Evolutionary conservation across 2,329 filamentous ascomycete species (phyloP).

Genomic region (Aspergillus sp.): DNA sequence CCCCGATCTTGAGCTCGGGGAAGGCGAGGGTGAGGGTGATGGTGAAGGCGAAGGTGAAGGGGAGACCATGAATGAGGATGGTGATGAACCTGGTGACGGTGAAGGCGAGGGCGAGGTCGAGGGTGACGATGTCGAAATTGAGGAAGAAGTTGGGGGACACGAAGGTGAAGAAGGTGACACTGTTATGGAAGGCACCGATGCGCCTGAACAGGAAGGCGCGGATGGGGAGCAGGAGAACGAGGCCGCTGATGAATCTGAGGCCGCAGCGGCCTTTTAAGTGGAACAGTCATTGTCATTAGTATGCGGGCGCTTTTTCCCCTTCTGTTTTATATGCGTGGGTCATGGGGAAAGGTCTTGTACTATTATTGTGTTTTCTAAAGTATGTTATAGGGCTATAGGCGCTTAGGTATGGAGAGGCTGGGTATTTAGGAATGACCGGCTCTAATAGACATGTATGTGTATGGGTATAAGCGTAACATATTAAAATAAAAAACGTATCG

Average conservation of each 20-base stretch:
- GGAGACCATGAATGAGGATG: slow-evolving; percentile 20
- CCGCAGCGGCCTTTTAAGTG: neutral
- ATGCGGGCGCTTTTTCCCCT: neutral
- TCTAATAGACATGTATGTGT: neutral
- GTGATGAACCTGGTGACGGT: neutral
- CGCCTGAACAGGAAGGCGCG: slow-evolving; percentile 8
- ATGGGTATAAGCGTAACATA: neutral
- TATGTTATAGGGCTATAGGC: neutral
- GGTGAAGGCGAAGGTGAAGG: slow-evolving; percentile 14
- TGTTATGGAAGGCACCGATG: slow-evolving; percentile 3
- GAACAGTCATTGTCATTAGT: neutral
- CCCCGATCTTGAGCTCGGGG: slow-evolving; percentile 4
- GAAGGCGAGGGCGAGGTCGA: slow-evolving; percentile 2
- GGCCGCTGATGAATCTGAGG: slow-evolving; percentile 16
- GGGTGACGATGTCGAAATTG: slow-evolving; percentile 13
- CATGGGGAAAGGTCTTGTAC: neutral
- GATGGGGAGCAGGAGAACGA: slow-evolving; percentile 18
- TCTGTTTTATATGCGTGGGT: neutral
- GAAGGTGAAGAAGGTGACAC: slow-evolving; percentile 18
- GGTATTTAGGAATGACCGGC: neutral
- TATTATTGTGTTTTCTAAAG: neutral
- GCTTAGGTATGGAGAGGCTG: neutral
- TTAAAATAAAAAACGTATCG: neutral
- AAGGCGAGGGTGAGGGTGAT: slow-evolving; percentile 13
- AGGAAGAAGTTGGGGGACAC: slow-evolving; percentile 11